Base-by-base conservation (phyloP, 2,329 filamentous ascomycete genomes). In the Ascochyta koolunga region DNA sequence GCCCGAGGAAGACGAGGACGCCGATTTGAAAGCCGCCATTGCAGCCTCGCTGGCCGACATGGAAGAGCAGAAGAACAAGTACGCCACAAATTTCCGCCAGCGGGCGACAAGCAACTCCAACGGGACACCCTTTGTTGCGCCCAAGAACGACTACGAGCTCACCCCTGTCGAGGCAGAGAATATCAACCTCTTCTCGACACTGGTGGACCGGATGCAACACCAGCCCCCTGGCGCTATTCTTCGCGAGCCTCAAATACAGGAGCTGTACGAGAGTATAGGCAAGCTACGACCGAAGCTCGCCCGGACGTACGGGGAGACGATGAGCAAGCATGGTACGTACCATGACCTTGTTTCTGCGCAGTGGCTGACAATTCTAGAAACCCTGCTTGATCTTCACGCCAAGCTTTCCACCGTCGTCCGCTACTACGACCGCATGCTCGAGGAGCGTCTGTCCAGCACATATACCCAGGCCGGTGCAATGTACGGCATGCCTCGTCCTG, bases 401-500 rank as follows among this genome's bases (percentile, higher is more conserved):
- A 99, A 99, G 73, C 81, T 99, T 21, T 95, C 93, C 0, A 97
- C 93, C 0, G 95, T 98, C 22, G 95, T 99, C 5, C 86, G 95
- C 29, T 98, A 98, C 72, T 99, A 99, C 71, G 95, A 99, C 74
- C 87, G 92, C 35, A 98, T 99, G 95, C 83, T 99, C 15, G 95
- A 99, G 76, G 95, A 99, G 60, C 87, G 95, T 33, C 81, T 99
- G 22, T 96, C 92, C 8, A 96, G 89, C 73, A 93, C 95, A 1
- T 98, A 98, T 72, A 89, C 87, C 60, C 91, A 96, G 67, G 89
- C 93, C 32, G 69, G 72, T 29, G 73, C 78, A 31, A 74, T 75
- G 61, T 76, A 76, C 39, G 69, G 71, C 22, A 64, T 74, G 32
- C 73, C 74, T n/a, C 75, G 78, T 36, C 76, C 83, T 9, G 73